A percentile compares a stretch with the other conserved stretches of the same genome.
phyloP scores from a whole-genome alignment of 306 rosid species.

The Ochetophila trinervis region DNA sequence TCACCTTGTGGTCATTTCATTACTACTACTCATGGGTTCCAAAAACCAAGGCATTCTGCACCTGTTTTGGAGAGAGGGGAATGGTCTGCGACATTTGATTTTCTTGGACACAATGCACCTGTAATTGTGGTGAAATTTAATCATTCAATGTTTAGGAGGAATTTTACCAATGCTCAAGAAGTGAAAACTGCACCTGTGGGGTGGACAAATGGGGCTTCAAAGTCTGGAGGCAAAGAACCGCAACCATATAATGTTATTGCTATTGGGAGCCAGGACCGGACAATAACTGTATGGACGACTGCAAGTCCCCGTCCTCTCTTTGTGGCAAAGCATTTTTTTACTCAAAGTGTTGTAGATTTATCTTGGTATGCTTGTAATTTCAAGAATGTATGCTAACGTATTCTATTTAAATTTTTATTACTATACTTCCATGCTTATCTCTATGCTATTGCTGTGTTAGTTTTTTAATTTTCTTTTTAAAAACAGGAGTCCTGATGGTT shows the following conservation, averaged over 20 bases:
- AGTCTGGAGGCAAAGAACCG: constrained; percentile 70
- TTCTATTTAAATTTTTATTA: constrained; percentile 8
- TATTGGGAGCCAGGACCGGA: constrained; percentile 96
- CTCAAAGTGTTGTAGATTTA: constrained; percentile 96
- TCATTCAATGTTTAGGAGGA: constrained; percentile 91
- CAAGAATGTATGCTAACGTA: not conserved
- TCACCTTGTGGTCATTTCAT: constrained; percentile 99
- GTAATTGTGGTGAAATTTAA: constrained; percentile 92
- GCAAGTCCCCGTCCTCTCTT: constrained; percentile 97
- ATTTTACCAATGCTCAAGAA: constrained; percentile 60
- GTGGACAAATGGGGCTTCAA: constrained; percentile 85
- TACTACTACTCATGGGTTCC: constrained; percentile 97
- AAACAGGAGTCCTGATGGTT: constrained; percentile 98
- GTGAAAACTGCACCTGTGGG: constrained; percentile 69
- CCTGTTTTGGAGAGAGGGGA: constrained; percentile 99
- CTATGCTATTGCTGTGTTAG: constrained; percentile 4
- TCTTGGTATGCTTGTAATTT: constrained; percentile 62
- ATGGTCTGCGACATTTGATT: constrained; percentile 99
- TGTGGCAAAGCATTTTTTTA: constrained; percentile 97
- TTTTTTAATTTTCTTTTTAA: constrained; percentile 22
- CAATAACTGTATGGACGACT: constrained; percentile 98
- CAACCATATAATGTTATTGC: constrained; percentile 96
- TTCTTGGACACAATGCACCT: constrained; percentile 97
- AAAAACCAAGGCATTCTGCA: constrained; percentile 99
- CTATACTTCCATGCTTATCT: constrained; percentile 4